Conservation (phyloP, 495 filamentous ascomycete genomes). For the Podospora conica region DNA sequence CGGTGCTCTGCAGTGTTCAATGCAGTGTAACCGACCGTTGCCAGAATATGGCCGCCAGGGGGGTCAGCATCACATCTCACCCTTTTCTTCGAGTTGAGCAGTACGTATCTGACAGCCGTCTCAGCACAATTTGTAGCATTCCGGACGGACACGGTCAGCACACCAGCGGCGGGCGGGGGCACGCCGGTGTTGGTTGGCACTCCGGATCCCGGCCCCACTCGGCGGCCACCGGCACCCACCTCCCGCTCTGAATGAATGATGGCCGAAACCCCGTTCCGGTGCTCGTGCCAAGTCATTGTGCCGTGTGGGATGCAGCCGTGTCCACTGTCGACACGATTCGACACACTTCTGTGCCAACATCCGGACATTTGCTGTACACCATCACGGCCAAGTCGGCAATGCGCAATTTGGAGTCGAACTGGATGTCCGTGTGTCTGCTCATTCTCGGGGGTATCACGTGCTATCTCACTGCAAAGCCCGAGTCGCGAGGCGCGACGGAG, state of each 20-base stretch:
- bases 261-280: background rate
- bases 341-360: background rate
- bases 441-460: slow-evolving; percentile 3
- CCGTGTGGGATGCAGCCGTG: background rate
- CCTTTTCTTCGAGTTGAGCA: background rate
- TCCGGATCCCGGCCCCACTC: background rate
- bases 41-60: background rate
- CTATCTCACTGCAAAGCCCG: background rate
- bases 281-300: background rate
- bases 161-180: background rate
- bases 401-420: background rate
- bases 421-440: background rate
- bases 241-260: background rate
- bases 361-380: background rate
- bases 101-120: background rate
- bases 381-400: background rate
- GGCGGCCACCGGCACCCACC: background rate
- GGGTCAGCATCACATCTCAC: background rate
- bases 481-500: background rate
- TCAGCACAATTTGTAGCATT: background rate
- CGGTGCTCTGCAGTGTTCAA: no score
- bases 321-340: background rate
- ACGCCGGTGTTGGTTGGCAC: background rate
- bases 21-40: background rate
- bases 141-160: background rate